These are phyloP conservation scores for Symbiodinium pilosum DNA, from an alignment of 73 alveolate genomes.

Conservation along the genomic window DNA sequence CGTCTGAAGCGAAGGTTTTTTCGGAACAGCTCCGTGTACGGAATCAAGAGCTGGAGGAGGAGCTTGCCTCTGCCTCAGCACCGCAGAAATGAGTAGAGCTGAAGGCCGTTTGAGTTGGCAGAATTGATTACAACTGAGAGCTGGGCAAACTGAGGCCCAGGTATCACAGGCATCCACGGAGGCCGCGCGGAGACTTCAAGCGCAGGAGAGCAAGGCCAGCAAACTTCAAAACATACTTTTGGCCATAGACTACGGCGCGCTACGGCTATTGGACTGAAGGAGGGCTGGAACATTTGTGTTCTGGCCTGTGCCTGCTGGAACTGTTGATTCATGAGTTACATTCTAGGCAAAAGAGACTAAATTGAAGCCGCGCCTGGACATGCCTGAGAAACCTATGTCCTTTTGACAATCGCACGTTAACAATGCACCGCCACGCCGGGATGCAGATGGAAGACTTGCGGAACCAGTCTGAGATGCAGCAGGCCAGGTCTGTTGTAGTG, in stretches of 20 bases:
- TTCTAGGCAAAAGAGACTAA: too few relatives aligned
- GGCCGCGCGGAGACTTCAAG: conserved; percentile 3
- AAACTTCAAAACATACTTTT: too few relatives aligned
- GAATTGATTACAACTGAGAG: too few relatives aligned
- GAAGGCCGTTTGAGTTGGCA: too few relatives aligned
- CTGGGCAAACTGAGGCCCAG: background rate
- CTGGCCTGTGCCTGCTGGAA: too few relatives aligned
- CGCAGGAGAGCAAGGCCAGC: conserved; percentile 1
- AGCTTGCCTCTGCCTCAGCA: background rate
- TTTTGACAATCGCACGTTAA: background rate
- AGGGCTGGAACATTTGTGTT: too few relatives aligned
- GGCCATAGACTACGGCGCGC: too few relatives aligned
- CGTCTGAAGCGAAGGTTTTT: background rate
- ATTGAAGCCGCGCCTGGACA: background rate
- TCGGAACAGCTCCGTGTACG: background rate
- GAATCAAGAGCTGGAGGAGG: conserved; percentile 8
- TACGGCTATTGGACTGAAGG: too few relatives aligned
- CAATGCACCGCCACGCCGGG: background rate
- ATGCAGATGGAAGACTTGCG: background rate
- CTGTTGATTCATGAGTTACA: too few relatives aligned
- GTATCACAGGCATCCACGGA: background rate
- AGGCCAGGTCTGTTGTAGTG: background rate
- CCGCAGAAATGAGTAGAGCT: too few relatives aligned
- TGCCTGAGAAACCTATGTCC: background rate
- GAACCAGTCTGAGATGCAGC: background rate